Base-by-base conservation (phyloP, 768 basidiomycete genomes). In the Termitomyces sp. region DNA sequence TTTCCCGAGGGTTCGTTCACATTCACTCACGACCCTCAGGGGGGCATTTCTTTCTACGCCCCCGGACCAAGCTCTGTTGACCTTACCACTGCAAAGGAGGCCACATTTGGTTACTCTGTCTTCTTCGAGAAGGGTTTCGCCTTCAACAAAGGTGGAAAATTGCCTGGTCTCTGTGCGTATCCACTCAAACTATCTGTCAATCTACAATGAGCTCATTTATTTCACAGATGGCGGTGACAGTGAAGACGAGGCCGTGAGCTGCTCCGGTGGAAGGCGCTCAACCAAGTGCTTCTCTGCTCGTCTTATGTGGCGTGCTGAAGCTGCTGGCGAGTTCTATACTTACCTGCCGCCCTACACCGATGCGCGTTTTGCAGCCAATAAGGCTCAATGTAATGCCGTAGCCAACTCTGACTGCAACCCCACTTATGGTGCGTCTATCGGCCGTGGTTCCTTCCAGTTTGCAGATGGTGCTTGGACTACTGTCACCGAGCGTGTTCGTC, bases 11-110 rank as follows among this genome's bases (percentile, higher is more conserved):
- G 84, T 28, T 84, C 83, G 45, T 83, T 77, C 68, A 81, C 73
- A 15, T 79, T 78, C 62, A 65, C 66, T 12, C 69, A 75, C 58
- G 44, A 64, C 19, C 77, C 77, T 14, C 71, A 69, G 51, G 84
- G 85, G 52, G 87, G 87, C 17, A 71, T 87, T 65, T 85, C 84
- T 19, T 87, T 89, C 77, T 89, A 90, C 67, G 77, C 85, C 43
- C 77, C 78, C 41, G 87, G 85, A 2, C 80, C 82, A 6, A 30
- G 59, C 35, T 61, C 67, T 57, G 73, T 83, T 45, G 78, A 82
- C 65, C 69, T 87, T 57, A 76, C 76, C 49, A 77, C 69, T 3
- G 88, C 85, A 19, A 85, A 82, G 65, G 86, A 88, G 60, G 80
- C 81, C 12, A 83, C 82, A 2, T 79, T 89, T 60, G 79, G 73